Percentiles rank a stretch among this genome's conserved stretches.
Conservation (phyloP, 371 early-diverging fungal species). For the Cokeromyces recurvatus region DNA sequence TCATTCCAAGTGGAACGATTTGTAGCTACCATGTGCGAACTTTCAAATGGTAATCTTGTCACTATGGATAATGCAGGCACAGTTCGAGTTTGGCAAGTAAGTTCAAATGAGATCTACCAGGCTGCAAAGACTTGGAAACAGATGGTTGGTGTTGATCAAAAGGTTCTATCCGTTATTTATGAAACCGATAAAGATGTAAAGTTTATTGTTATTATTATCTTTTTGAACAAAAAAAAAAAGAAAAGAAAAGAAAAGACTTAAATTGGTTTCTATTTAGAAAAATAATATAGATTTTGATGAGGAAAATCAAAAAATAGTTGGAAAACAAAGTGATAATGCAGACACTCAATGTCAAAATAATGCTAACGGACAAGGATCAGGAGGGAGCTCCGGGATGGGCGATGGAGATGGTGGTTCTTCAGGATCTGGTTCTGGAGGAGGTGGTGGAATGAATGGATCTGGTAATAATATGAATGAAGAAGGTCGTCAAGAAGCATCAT, state of each 20-base stretch:
- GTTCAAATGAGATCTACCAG: slow-evolving; percentile 46
- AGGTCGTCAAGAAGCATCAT: slow-evolving; percentile 57
- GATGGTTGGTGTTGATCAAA: slow-evolving; percentile 69
- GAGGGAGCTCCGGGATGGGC: slow-evolving; percentile 26
- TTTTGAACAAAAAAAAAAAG: background rate
- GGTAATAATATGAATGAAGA: slow-evolving; percentile 49
- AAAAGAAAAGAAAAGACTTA: background rate
- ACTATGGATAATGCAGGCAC: slow-evolving; percentile 65
- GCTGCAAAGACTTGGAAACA: slow-evolving; percentile 72
- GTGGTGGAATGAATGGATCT: slow-evolving; percentile 39
- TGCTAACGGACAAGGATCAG: slow-evolving; percentile 26
- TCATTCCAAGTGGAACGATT: slow-evolving; percentile 48
- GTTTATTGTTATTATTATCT: too few species aligned
- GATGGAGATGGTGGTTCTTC: slow-evolving; percentile 29
- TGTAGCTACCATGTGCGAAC: slow-evolving; percentile 59
- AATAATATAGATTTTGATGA: slow-evolving; percentile 14
- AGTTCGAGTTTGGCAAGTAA: slow-evolving; percentile 69
- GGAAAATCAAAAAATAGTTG: slow-evolving; percentile 37
- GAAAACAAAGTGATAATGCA: slow-evolving; percentile 30
- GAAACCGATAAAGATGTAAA: slow-evolving; percentile 47
- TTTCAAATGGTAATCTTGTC: slow-evolving; percentile 60
- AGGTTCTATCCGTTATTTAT: slow-evolving; percentile 60
- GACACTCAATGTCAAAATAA: slow-evolving; percentile 29
- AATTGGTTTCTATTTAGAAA: background rate
- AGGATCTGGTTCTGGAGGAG: slow-evolving; percentile 24